Evolutionary conservation across 2,329 filamentous ascomycete species (phyloP), one percentile per base, ranked within the genome.

Genomic region (Scytalidium lignicola): DNA sequence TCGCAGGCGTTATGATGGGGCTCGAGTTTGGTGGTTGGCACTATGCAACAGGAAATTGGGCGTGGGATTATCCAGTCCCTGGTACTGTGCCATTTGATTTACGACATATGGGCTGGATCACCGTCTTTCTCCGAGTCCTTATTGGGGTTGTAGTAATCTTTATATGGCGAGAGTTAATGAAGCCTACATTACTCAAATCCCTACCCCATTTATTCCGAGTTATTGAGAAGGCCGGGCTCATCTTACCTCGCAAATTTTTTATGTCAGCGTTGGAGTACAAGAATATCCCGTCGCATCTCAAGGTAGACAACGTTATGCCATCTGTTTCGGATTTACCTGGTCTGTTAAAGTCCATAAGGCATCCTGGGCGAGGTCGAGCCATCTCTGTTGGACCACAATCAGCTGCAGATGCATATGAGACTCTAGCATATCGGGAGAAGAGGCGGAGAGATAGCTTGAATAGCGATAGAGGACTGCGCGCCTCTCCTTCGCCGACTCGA

Each of bases 351-450:
- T 90, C 84, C 40, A 88, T 97, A 42, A 83, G 90, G 20, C 84
- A 92, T 58, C 88, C 90, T 0, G 79, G 78, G 13, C 77, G 90
- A 51, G 85, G 85, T 53, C 81, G 93, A 46, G 86, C 90, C 26
- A 82, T 97, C 28, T 96, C 90, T 5, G 80, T 97, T 47, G 93
- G 93, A 0, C 93, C 93, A 1, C 93, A 97, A 69, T 96, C 91
- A 42, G 91, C 91, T 52, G 93, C 93, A 2, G 93, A 99, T 70
- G 93, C 90, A 20, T 96, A 96, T 69, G 93, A 99, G 71, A 90
- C 90, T 18, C 75, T 99, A 44, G 93, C 92, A 5, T 96, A 96
- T 64, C 84, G 92, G 18, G 90, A 96, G 58, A 80, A 85, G 56
- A 74, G 75, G 50, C 71, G 83, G 48, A 73, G 80, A 46, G 79